Conservation (phyloP, 2,329 filamentous ascomycete genomes). For the Penicillium capsulatum region DNA sequence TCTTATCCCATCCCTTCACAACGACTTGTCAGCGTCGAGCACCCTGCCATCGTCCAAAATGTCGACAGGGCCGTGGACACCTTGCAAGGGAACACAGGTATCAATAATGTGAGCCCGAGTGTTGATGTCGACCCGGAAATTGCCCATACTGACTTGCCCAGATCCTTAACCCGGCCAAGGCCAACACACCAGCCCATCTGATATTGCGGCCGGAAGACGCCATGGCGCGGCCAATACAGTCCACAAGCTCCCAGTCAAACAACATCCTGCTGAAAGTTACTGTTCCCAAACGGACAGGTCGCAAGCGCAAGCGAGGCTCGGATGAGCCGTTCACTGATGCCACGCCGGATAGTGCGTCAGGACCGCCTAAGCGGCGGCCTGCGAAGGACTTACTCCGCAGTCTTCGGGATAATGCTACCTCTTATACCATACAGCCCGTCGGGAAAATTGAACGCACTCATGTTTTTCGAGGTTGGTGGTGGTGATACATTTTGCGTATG, state of each 20-base stretch:
- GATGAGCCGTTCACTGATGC: conserved; percentile 59
- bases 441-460: conserved; percentile 75
- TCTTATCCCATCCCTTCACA: conserved; percentile 51
- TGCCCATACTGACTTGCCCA: conserved; percentile 22
- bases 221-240: conserved; percentile 71
- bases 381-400: conserved; percentile 39
- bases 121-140: too few relatives aligned
- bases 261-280: conserved; percentile 84
- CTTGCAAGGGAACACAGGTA: conserved; percentile 53
- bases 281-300: conserved; percentile 79
- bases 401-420: conserved; percentile 65
- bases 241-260: conserved; percentile 69
- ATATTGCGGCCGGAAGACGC: conserved; percentile 76
- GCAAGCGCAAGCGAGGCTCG: conserved; percentile 78
- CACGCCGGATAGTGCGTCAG: conserved; percentile 27
- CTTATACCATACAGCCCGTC: conserved; percentile 65
- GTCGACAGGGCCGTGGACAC: conserved; percentile 61
- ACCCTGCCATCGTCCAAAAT: conserved; percentile 63
- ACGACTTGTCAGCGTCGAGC: conserved; percentile 59
- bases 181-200: conserved; percentile 57
- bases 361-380: conserved; percentile 18
- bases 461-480: conserved; percentile 67
- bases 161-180: conserved; percentile 45
- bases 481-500: neutral
- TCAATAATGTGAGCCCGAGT: conserved; percentile 49